Evolutionary conservation across 129 eudicot genomes (phyloP).

Genomic region (Rutidosis leptorrhynchoides): DNA sequence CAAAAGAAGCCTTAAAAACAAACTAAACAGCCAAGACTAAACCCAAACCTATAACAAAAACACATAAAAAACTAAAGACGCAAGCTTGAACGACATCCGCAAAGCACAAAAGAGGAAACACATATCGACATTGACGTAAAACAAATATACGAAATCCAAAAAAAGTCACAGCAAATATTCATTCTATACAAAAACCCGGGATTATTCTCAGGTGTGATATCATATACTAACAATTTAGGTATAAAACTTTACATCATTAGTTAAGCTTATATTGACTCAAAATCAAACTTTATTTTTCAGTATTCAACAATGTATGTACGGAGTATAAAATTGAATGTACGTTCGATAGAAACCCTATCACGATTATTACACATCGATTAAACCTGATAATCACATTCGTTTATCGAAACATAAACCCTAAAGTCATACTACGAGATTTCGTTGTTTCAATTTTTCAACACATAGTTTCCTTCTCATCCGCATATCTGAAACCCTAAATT

Average conservation of each 20-base stretch:
- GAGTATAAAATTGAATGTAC: background rate
- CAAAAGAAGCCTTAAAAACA: too few species aligned
- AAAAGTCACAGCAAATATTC: background rate
- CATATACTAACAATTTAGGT: background rate
- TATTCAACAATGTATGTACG: background rate
- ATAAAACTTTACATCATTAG: background rate
- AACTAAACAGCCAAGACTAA: too few species aligned
- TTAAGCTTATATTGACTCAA: background rate
- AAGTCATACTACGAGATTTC: background rate
- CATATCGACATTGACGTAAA: too few species aligned
- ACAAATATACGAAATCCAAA: background rate
- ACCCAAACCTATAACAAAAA: conserved; percentile 1
- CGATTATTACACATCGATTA: background rate
- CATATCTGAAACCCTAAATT: conserved; percentile 17
- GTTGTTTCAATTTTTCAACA: background rate
- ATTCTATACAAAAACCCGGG: background rate
- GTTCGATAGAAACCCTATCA: background rate
- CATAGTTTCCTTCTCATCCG: background rate
- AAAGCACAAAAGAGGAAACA: too few species aligned
- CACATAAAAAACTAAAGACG: too few species aligned
- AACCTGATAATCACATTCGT: background rate
- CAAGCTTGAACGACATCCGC: too few species aligned
- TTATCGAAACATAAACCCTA: background rate
- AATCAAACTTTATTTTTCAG: background rate
- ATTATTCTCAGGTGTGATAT: too few species aligned